Evolutionary conservation across 305 asterid genomes (phyloP).

Genomic region (Fraxinus angustifolia): DNA sequence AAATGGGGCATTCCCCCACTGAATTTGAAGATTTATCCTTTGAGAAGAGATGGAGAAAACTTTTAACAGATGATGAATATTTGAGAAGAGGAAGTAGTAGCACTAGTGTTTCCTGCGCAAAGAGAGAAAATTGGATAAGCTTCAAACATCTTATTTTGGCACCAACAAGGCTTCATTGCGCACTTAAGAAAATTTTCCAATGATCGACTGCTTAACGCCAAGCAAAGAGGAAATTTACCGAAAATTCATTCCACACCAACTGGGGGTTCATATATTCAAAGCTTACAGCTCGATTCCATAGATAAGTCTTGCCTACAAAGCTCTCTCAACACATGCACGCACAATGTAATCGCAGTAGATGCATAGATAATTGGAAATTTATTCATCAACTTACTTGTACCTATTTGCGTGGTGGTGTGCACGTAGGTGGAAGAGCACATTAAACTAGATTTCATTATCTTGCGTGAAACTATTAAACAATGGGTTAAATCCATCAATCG

Average conservation of each 20-base stretch:
- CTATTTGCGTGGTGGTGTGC: background rate
- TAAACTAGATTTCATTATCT: background rate
- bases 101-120: constrained; percentile 73
- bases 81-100: constrained; percentile 79
- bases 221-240: constrained; percentile 56
- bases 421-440: too few species aligned
- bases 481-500: background rate
- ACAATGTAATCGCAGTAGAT: constrained; percentile 15
- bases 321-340: constrained; percentile 43
- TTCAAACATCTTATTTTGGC: background rate
- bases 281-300: constrained; percentile 91
- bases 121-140: background rate
- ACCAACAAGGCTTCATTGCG: background rate
- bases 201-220: background rate
- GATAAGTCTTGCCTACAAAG: constrained; percentile 81
- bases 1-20: constrained; percentile 75
- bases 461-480: background rate
- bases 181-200: background rate
- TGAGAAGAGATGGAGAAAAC: constrained; percentile 63
- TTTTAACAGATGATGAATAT: constrained; percentile 63
- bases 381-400: too few species aligned
- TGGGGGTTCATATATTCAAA: constrained; percentile 96
- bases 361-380: too few species aligned
- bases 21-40: constrained; percentile 58
- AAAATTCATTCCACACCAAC: constrained; percentile 95